These are phyloP conservation scores for Epichloe aotearoae DNA, from an alignment of 2,329 filamentous ascomycete species.

Conservation along the genomic window DNA sequence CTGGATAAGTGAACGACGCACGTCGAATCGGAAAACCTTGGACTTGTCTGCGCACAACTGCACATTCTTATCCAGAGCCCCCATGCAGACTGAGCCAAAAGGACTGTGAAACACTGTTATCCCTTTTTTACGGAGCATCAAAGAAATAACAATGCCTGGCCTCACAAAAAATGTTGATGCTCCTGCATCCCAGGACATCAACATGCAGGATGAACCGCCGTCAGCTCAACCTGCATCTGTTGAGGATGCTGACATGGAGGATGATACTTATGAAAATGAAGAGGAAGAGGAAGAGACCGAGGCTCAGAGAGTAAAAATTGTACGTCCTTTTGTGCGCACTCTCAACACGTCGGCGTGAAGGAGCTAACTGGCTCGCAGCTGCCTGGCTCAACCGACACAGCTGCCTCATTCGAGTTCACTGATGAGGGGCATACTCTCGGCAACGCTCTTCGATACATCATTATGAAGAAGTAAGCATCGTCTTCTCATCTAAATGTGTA, in stretches of 20 bases:
- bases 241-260: conserved; percentile 21
- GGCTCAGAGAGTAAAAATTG: conserved; percentile 47
- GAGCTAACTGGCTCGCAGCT: conserved; percentile 41
- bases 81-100: too few relatives aligned
- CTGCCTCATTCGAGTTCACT: conserved; percentile 88
- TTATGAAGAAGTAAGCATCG: conserved; percentile 84
- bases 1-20: not conserved
- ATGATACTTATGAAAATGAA: conserved; percentile 17
- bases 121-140: too few relatives aligned
- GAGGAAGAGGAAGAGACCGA: conserved; percentile 35
- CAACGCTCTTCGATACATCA: conserved; percentile 85
- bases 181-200: conserved; percentile 20
- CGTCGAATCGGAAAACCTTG: not conserved
- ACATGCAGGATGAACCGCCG: conserved; percentile 32
- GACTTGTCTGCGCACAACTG: not conserved
- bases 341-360: not conserved
- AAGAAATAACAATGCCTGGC: conserved; percentile 21
- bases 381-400: conserved; percentile 71
- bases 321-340: conserved; percentile 21
- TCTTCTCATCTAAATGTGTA: not conserved
- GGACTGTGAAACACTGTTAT: too few relatives aligned
- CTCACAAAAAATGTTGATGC: conserved; percentile 24
- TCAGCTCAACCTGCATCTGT: conserved; percentile 22
- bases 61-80: too few relatives aligned
- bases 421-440: conserved; percentile 92